Evolutionary conservation across 2,329 filamentous ascomycete genomes (phyloP).

Genomic region (Paraphoma sp.): DNA sequence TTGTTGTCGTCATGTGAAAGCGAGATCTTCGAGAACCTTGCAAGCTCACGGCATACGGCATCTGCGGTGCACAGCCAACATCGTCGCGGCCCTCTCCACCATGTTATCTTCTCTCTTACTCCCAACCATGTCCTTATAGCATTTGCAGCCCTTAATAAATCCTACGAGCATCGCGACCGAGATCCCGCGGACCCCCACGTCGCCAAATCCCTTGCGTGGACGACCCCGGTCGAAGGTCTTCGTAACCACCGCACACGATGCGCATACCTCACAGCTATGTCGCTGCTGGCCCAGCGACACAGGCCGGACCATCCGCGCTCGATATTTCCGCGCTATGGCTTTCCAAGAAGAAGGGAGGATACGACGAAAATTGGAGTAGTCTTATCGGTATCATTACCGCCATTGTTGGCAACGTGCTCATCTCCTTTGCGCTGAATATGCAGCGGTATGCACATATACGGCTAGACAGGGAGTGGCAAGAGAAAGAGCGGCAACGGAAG

Average conservation of each 20-base stretch:
- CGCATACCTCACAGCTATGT: slow-evolving; percentile 29
- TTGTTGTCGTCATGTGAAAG: slow-evolving; percentile 26
- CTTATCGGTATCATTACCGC: slow-evolving; percentile 94
- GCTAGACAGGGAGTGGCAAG: slow-evolving; percentile 73
- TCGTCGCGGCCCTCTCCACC: slow-evolving; percentile 1
- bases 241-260: slow-evolving; percentile 26
- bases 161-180: not conserved
- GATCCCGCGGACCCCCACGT: not conserved
- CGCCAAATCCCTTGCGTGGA: slow-evolving; percentile 10
- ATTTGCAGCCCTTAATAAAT: not conserved
- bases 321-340: slow-evolving; percentile 13
- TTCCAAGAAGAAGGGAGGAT: slow-evolving; percentile 17
- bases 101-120: slow-evolving; percentile 1
- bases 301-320: slow-evolving; percentile 18
- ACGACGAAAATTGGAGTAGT: slow-evolving; percentile 74
- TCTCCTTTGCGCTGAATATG: slow-evolving; percentile 93
- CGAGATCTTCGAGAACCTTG: slow-evolving; percentile 14
- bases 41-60: slow-evolving; percentile 19
- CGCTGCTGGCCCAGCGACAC: slow-evolving; percentile 30
- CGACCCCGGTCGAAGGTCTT: slow-evolving; percentile 8
- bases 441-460: slow-evolving; percentile 94
- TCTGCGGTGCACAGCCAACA: slow-evolving; percentile 12
- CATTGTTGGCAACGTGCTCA: slow-evolving; percentile 90
- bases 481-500: slow-evolving; percentile 48
- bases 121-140: slow-evolving; percentile 9